Base-by-base conservation (phyloP, 768 basidiomycete genomes). In the Agrocybe praecox region DNA sequence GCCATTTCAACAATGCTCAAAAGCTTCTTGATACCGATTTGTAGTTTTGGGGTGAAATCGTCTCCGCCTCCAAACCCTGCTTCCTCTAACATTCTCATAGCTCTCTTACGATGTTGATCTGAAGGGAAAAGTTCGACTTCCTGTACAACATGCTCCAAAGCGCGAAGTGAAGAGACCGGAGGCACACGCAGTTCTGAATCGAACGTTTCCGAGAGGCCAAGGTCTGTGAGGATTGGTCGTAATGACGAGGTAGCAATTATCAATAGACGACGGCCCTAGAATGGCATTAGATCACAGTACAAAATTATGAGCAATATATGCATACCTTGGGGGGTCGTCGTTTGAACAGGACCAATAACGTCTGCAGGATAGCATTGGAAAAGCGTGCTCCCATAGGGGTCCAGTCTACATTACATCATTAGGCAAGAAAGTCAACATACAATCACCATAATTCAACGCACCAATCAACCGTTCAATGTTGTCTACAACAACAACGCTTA, bases 381-480 rank as follows among this genome's bases (percentile, higher is more conserved):
- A 98, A 99, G 47, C 95, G 81, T n/a, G 90, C 92, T 2, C 96
- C 96, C 74, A 99, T 89, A 3, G 96, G 94, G 6, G 94, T 95
- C 91, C 94, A 99, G 62, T 98, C 96, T 95, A 57, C 12, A 46
- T 50, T 17, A 40, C 46, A 11, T 48, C 52, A 12, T 49, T 11
- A 46, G 48, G 5, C 36, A 9, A 21, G 29, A 6, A 8, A 18
- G 17, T 4, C 45, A 1, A 14, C 49, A 46, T 22, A 1, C n/a
- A 34, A 17, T 49, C 33, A 44, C 15, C 0, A 19, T 19, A 14
- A 22, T 33, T 24, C 1, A 23, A 68, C 87, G 58, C 45, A 95
- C 95, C 96, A 49, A 99, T 79, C 54, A 99, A 75, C 33, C 96
- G 84, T 72, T 99, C 97, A 56, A 99, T 81, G 62, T 88, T 95